Conservation (phyloP, 2,329 filamentous ascomycete species). For the Chrysoporthe deuterocubensis region DNA sequence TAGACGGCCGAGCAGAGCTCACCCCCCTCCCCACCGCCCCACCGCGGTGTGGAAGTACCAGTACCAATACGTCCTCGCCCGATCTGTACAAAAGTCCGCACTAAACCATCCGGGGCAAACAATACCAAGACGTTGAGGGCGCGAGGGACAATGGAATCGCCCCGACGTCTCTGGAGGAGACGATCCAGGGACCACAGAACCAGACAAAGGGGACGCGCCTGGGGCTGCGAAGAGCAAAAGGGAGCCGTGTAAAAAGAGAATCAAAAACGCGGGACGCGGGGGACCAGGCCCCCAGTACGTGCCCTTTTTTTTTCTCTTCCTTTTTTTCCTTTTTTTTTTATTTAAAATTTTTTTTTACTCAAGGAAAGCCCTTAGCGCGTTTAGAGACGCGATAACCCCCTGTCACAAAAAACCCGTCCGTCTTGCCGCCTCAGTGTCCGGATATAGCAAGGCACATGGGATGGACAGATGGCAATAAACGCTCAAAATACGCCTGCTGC, state of each 20-base stretch:
- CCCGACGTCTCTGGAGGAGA: not conserved
- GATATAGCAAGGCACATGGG: no score
- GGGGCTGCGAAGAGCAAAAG: not conserved
- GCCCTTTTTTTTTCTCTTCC: not conserved
- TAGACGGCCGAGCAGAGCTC: no score
- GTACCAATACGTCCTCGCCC: not conserved
- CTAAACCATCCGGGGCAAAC: not conserved
- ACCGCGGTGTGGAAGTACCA: not conserved
- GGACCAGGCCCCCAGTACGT: not conserved
- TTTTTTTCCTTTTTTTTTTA: no score
- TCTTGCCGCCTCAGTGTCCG: not conserved
- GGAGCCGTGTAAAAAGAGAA: not conserved
- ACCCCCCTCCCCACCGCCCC: no score
- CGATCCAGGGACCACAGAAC: not conserved
- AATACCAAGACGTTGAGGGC: not conserved
- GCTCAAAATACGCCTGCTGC: no score
- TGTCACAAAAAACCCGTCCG: not conserved
- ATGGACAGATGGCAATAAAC: no score
- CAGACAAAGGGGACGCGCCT: not conserved
- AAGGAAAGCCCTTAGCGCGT: constrained; percentile 10
- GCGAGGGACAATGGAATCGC: not conserved
- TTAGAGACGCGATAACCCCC: constrained; percentile 13
- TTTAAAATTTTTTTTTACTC: no score
- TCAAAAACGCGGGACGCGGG: constrained; percentile 12
- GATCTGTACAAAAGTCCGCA: not conserved